These are phyloP conservation scores for Luzula sylvatica DNA, from an alignment of 176 grass and related monocot genomes.

Conservation along the genomic window DNA sequence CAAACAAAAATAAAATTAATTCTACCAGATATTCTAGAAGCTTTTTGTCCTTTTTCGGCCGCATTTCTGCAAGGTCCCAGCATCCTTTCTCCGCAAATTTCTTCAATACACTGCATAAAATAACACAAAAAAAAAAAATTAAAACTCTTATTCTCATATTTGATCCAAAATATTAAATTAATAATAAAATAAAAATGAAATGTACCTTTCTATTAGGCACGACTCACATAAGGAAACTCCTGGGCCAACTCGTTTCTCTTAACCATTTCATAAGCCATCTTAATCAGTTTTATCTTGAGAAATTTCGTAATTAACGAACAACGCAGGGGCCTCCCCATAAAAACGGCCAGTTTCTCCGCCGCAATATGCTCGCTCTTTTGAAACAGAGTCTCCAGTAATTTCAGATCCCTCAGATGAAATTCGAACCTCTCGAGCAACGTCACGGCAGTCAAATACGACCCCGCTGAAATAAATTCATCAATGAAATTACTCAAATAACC, in stretches of 20 bases:
- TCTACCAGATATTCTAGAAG: conserved; percentile 85
- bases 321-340: conserved; percentile 60
- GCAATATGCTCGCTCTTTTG: conserved; percentile 51
- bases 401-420: conserved; percentile 45
- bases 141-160: too few relatives aligned
- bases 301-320: conserved; percentile 66
- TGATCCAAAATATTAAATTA: too few relatives aligned
- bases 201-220: conserved; percentile 89
- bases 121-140: neutral
- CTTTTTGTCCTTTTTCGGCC: conserved; percentile 60
- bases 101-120: conserved; percentile 55
- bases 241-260: conserved; percentile 62
- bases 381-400: conserved; percentile 55
- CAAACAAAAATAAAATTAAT: neutral
- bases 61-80: conserved; percentile 85
- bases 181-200: neutral
- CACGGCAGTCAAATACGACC: conserved; percentile 61
- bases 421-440: conserved; percentile 55
- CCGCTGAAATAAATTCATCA: conserved; percentile 35
- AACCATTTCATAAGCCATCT: conserved; percentile 69
- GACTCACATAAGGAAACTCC: conserved; percentile 73
- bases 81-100: conserved; percentile 93
- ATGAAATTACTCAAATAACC: conserved; percentile 14
- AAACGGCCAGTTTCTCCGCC: conserved; percentile 67
- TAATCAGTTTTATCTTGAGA: conserved; percentile 64